Evolutionary conservation across 345 rosid species (phyloP).

Genomic region (Eucalyptus camaldulensis): DNA sequence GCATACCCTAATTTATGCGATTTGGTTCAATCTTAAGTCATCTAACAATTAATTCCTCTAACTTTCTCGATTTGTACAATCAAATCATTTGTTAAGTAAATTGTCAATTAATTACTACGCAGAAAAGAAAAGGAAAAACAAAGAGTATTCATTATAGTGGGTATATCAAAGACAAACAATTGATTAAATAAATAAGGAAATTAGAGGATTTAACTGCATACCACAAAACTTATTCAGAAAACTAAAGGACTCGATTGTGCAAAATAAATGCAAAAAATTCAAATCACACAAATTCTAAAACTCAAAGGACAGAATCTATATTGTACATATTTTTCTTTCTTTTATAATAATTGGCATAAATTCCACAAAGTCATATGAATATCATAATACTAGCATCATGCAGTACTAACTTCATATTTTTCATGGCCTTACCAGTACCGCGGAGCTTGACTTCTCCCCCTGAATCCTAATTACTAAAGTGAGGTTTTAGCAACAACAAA

Average conservation of each 20-base stretch:
- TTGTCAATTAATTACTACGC: background rate
- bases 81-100: background rate
- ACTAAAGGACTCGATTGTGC: rapidly evolving
- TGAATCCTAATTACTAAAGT: too few relatives aligned
- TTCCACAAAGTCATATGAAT: too few relatives aligned
- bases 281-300: background rate
- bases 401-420: too few relatives aligned
- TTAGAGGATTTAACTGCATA: background rate
- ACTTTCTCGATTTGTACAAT: rapidly evolving
- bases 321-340: background rate
- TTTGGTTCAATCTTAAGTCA: too few relatives aligned
- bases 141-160: background rate
- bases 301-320: background rate
- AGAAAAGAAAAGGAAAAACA: background rate
- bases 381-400: too few relatives aligned
- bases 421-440: too few relatives aligned
- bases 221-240: background rate
- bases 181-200: background rate
- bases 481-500: too few relatives aligned
- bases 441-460: too few relatives aligned
- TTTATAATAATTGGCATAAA: background rate
- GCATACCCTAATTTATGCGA: too few relatives aligned
- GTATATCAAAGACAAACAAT: background rate
- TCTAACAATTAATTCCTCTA: background rate
- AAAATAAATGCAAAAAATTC: background rate